These are phyloP conservation scores for Linnemannia zychae DNA, from an alignment of 192 early-diverging fungal species.

Conservation along the genomic window DNA sequence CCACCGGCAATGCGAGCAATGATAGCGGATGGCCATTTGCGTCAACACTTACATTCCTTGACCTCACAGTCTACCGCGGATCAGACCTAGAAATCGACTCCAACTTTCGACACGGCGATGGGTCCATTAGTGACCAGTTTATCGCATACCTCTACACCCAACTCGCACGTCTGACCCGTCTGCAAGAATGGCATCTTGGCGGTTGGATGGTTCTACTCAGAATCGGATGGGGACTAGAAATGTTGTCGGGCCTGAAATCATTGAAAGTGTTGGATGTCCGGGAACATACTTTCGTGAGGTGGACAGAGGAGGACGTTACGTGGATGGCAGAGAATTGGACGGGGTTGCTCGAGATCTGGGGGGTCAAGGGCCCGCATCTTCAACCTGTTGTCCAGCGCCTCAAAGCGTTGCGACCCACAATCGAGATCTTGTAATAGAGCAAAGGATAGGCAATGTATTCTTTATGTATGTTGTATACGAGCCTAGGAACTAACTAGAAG, in stretches of 20 bases:
- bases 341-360: background rate
- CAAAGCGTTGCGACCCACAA: background rate
- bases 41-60: background rate
- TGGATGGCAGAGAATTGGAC: conserved; percentile 1
- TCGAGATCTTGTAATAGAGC: background rate
- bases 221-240: background rate
- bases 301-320: background rate
- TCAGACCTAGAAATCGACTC: background rate
- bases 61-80: conserved; percentile 12
- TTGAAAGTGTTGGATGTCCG: conserved; percentile 9
- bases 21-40: conserved; percentile 26
- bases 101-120: conserved; percentile 1
- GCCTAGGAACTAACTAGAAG: too few species aligned
- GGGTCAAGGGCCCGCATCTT: background rate
- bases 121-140: background rate
- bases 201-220: conserved; percentile 12
- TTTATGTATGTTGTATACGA: too few species aligned
- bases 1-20: background rate
- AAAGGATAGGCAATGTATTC: background rate
- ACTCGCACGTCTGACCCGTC: background rate
- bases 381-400: background rate
- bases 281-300: conserved; percentile 11
- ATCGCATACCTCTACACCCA: conserved; percentile 16
- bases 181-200: conserved; percentile 1
- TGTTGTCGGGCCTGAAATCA: background rate